Percentiles rank a stretch among this genome's conserved stretches.
Evolutionary conservation across 768 basidiomycete genomes (phyloP).

Genomic region (Hericium coralloides): DNA sequence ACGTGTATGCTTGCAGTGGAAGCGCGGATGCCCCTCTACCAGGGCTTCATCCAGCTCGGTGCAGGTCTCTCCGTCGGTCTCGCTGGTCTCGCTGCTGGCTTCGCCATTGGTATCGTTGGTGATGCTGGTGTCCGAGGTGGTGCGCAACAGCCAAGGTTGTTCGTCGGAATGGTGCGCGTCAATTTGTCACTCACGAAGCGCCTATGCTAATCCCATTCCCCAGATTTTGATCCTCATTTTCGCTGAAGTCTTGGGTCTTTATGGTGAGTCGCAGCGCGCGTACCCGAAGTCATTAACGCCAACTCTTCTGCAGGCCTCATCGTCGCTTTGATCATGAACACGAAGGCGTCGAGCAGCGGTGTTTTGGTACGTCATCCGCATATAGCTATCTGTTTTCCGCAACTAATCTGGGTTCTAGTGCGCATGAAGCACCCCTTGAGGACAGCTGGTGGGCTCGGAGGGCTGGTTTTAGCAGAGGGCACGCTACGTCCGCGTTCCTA

Average conservation of each 20-base stretch:
- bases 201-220: neutral
- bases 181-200: neutral
- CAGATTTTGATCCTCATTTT: constrained; percentile 85
- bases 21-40: constrained; percentile 50
- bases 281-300: neutral
- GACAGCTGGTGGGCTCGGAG: no score
- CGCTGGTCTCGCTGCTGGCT: constrained; percentile 93
- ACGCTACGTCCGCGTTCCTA: no score
- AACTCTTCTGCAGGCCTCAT: constrained; percentile 28
- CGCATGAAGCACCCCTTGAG: no score
- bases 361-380: neutral
- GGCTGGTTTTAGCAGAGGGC: no score
- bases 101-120: constrained; percentile 97
- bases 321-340: constrained; percentile 47
- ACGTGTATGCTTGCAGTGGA: neutral
- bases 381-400: constrained; percentile 1
- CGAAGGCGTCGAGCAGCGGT: neutral
- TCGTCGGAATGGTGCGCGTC: constrained; percentile 75
- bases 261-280: constrained; percentile 36
- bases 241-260: constrained; percentile 88
- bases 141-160: constrained; percentile 91
- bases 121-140: constrained; percentile 98
- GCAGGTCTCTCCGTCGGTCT: constrained; percentile 90
- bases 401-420: neutral
- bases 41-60: constrained; percentile 90